Evolutionary conservation across 2,329 filamentous ascomycete species (phyloP).

Genomic region (Aspergillus thermomutatus): DNA sequence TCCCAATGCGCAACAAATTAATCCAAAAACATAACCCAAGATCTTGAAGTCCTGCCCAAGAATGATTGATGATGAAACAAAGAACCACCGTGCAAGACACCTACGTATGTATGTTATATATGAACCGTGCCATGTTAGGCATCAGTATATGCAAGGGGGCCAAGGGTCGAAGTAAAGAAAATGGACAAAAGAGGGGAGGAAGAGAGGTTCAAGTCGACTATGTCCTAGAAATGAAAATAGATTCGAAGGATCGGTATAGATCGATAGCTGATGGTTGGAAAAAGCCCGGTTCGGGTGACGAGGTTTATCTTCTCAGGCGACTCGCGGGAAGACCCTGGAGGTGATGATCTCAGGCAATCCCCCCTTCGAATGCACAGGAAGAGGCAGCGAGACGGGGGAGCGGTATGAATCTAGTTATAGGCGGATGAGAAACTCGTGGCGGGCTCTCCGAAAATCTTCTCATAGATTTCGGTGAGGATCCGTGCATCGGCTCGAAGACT

Average conservation of each 20-base stretch:
- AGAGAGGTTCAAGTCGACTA: not conserved
- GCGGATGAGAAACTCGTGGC: slow-evolving; percentile 7
- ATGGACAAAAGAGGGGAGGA: slow-evolving; percentile 4
- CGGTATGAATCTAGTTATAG: not conserved
- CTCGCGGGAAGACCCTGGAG: too few species aligned
- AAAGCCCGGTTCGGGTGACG: not conserved
- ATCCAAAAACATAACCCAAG: not conserved
- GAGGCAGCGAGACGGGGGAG: not conserved
- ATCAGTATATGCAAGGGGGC: not conserved
- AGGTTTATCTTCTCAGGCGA: not conserved
- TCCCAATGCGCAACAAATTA: not conserved
- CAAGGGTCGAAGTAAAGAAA: not conserved
- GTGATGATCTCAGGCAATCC: too few species aligned
- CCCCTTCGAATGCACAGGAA: too few species aligned
- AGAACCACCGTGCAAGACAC: slow-evolving; percentile 6
- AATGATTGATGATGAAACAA: not conserved
- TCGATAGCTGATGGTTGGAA: not conserved
- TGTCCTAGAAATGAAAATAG: not conserved
- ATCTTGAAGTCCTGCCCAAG: not conserved
- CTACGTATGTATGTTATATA: not conserved
- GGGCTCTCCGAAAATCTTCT: slow-evolving; percentile 41
- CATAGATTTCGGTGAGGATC: slow-evolving; percentile 60
- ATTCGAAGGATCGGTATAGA: not conserved
- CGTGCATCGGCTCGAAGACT: slow-evolving; percentile 70
- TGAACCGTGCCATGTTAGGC: not conserved